Percentiles rank a stretch among this genome's conserved stretches.
Evolutionary conservation across 495 filamentous ascomycete species (phyloP).

Genomic region (Eremomyces bilateralis): DNA sequence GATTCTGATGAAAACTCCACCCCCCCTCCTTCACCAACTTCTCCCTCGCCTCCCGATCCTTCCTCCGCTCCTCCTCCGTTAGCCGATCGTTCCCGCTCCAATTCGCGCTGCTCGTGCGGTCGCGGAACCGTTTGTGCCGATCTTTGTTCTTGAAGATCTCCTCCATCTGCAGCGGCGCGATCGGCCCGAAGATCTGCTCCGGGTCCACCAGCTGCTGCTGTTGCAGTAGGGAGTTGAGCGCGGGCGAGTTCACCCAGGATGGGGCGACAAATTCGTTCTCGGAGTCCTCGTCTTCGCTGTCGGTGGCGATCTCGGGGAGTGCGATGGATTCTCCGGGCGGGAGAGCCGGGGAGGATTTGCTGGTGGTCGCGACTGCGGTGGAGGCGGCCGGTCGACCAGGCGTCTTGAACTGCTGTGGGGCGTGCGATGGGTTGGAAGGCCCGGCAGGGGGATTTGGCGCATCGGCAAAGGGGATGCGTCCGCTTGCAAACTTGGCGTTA

Average conservation of each 20-base stretch:
- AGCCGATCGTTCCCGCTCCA: constrained; percentile 74
- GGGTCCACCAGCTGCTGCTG: constrained; percentile 68
- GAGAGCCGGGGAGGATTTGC: constrained; percentile 54
- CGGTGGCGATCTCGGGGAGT: constrained; percentile 73
- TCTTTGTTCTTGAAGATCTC: constrained; percentile 82
- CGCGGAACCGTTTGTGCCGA: constrained; percentile 62
- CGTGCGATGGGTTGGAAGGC: constrained; percentile 1
- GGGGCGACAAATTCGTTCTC: constrained; percentile 40
- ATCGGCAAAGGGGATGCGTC: constrained; percentile 74
- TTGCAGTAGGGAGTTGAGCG: constrained; percentile 42
- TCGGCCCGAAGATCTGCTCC: constrained; percentile 72
- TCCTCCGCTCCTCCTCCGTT: constrained; percentile 69
- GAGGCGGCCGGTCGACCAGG: constrained; percentile 19
- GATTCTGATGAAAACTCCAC: constrained; percentile 46
- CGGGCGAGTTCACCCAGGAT: constrained; percentile 67
- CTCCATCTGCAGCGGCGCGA: constrained; percentile 72
- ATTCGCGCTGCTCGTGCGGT: constrained; percentile 77
- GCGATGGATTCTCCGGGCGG: constrained; percentile 62
- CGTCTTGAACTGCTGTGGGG: constrained; percentile 24
- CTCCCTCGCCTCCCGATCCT: constrained; percentile 61
- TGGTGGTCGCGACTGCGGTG: constrained; percentile 24
- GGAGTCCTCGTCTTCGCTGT: constrained; percentile 63
- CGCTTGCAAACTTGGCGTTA: constrained; percentile 63
- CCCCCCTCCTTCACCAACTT: constrained; percentile 63
- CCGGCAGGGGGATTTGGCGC: constrained; percentile 14